Base-by-base conservation (phyloP, 75 land plant species). In the Isoetes taiwanensis region DNA sequence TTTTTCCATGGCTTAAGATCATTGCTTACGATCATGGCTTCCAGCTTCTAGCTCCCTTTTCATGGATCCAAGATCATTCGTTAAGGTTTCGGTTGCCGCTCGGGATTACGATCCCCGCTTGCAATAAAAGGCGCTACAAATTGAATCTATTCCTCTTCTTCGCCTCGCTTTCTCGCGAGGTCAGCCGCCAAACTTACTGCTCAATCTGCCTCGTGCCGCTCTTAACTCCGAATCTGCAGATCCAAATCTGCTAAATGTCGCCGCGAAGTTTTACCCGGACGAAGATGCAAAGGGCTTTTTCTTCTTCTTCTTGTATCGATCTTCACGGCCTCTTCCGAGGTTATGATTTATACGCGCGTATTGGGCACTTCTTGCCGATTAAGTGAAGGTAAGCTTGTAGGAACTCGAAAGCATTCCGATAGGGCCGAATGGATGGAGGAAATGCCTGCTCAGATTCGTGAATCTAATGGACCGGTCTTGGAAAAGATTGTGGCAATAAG, bases 1-100 rank as follows among this genome's bases (percentile, higher is more conserved):
- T n/a, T n/a, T n/a, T n/a, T n/a, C n/a, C n/a, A n/a, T n/a, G n/a
- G n/a, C n/a, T n/a, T n/a, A n/a, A n/a, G n/a, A n/a, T n/a, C n/a
- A n/a, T n/a, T n/a, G n/a, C n/a, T n/a, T n/a, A n/a, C n/a, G n/a
- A n/a, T n/a, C n/a, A n/a, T n/a, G n/a, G n/a, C n/a, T n/a, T n/a
- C n/a, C n/a, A 9, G 9, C 27, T 24, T 35, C 24, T 37, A 28
- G 4, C 40, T 37, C 12, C 25, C n/a, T 20, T 46, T 32, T 28
- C 33, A 88, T 88, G 90, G 95, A 88, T 74, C 85, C 85, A 28
- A 76, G 89, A 28, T 74, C 81, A 11, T 88, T 78, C 64, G 81
- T 84, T 30, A 76, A 80, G 31, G 35, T 89, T 14, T 59, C 74
- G 0, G 90, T 84, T 14, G 74, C 83, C 2, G 84, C 74, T 28